Evolutionary conservation across 1,139 yeast species (phyloP).

Genomic region (Debaryomycetaceae sp.): DNA sequence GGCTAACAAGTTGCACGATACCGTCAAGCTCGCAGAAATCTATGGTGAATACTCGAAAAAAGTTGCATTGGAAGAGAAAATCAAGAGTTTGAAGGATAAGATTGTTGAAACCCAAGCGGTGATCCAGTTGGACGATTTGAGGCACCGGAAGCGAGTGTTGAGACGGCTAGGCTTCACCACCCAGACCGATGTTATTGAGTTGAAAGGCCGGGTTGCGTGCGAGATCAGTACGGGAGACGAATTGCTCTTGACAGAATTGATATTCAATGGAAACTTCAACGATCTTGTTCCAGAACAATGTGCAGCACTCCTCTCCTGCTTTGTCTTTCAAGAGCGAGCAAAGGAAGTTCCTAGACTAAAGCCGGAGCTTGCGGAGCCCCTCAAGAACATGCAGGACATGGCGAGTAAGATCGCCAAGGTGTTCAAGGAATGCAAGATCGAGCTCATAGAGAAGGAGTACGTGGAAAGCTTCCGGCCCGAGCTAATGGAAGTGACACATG

Average conservation of each 20-base stretch:
- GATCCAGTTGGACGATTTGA: slow-evolving; percentile 86
- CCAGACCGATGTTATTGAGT: slow-evolving; percentile 73
- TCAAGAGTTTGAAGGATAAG: slow-evolving; percentile 50
- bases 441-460: slow-evolving; percentile 82
- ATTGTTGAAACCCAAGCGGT: slow-evolving; percentile 82
- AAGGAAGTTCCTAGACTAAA: slow-evolving; percentile 78
- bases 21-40: slow-evolving; percentile 50
- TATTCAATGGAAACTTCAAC: slow-evolving; percentile 90
- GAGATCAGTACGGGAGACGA: slow-evolving; percentile 96
- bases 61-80: slow-evolving; percentile 49
- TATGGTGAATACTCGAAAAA: slow-evolving; percentile 59
- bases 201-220: slow-evolving; percentile 92
- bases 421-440: slow-evolving; percentile 80
- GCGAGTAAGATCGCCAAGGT: slow-evolving; percentile 85
- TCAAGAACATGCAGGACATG: slow-evolving; percentile 77
- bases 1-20: slow-evolving; percentile 59
- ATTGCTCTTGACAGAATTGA: slow-evolving; percentile 74
- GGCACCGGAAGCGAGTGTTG: slow-evolving; percentile 83
- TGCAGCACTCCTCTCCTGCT: slow-evolving; percentile 85
- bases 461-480: slow-evolving; percentile 85
- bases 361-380: slow-evolving; percentile 84
- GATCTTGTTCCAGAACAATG: slow-evolving; percentile 82
- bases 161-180: slow-evolving; percentile 77
- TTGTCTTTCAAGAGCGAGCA: slow-evolving; percentile 93
- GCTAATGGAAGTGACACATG: slow-evolving; percentile 90